phyloP scores from a whole-genome alignment of 306 rosid species.

The Leucaena leucocephala region DNA sequence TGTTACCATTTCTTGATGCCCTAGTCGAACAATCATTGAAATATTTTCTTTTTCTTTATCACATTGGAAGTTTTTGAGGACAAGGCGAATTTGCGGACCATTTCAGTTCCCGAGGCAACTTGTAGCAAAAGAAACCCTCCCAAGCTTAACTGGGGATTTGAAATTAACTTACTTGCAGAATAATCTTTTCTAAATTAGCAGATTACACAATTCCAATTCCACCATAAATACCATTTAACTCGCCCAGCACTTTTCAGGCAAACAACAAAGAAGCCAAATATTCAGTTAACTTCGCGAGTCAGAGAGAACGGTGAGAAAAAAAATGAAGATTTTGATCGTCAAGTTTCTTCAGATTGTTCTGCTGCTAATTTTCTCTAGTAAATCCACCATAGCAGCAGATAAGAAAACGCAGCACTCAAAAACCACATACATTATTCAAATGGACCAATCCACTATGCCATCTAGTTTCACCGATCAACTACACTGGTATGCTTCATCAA shows the following conservation, averaged over 20 bases:
- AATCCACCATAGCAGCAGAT: conserved; percentile 40
- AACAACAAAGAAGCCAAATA: conserved; percentile 31
- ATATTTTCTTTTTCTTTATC: background rate
- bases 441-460: conserved; percentile 85
- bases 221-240: conserved; percentile 39
- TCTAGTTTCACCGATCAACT: conserved; percentile 57
- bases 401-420: conserved; percentile 47
- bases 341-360: conserved; percentile 43
- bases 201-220: conserved; percentile 20
- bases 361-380: conserved; percentile 43
- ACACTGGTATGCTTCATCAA: conserved; percentile 75
- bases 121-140: conserved; percentile 25
- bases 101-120: background rate
- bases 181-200: conserved; percentile 2
- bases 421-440: conserved; percentile 75
- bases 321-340: conserved; percentile 47
- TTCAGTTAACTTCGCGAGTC: conserved; percentile 8
- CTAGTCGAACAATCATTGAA: background rate
- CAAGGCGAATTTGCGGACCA: background rate
- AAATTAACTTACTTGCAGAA: background rate
- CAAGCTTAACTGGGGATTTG: conserved; percentile 2
- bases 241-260: conserved; percentile 25
- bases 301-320: background rate
- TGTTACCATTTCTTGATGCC: conserved; percentile 13
- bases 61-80: background rate